phyloP scores from a whole-genome alignment of 208 protist species.

The Histomonas meleagridis region DNA sequence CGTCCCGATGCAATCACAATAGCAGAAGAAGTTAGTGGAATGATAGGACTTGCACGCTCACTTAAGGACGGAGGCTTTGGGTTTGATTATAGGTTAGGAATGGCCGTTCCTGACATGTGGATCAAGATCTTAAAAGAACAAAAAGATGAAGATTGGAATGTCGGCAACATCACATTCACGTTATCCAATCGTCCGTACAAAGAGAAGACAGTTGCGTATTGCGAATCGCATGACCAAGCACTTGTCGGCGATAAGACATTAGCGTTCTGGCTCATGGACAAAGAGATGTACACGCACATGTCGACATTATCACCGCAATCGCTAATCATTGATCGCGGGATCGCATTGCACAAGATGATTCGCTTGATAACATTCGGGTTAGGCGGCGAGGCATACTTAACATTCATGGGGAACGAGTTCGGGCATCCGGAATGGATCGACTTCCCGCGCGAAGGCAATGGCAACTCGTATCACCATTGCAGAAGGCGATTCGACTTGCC shows the following conservation, averaged over 20 bases:
- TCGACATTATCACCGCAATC: neutral
- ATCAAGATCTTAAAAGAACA: conserved; percentile 60
- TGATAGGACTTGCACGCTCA: conserved; percentile 61
- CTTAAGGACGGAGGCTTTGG: conserved; percentile 67
- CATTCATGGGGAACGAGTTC: conserved; percentile 75
- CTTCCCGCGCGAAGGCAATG: conserved; percentile 71
- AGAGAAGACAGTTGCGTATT: conserved; percentile 66
- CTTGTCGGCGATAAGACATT: conserved; percentile 78
- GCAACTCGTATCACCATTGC: conserved; percentile 58
- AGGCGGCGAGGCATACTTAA: conserved; percentile 61
- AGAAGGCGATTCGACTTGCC: conserved; percentile 65
- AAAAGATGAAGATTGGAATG: conserved; percentile 63
- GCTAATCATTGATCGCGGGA: conserved; percentile 58
- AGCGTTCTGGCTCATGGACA: conserved; percentile 76
- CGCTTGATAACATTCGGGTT: conserved; percentile 60
- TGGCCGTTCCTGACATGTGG: conserved; percentile 73
- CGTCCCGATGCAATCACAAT: conserved; percentile 41
- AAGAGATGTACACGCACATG: conserved; percentile 55
- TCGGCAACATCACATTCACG: conserved; percentile 58
- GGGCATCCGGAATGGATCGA: conserved; percentile 82
- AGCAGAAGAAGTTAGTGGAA: conserved; percentile 60
- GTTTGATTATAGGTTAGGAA: conserved; percentile 70
- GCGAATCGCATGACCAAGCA: conserved; percentile 73
- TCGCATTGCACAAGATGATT: conserved; percentile 62
- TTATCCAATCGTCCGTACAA: conserved; percentile 62